These are phyloP conservation scores for Biscogniauxia marginata DNA, from an alignment of 2,329 filamentous ascomycete species.

Conservation along the genomic window DNA sequence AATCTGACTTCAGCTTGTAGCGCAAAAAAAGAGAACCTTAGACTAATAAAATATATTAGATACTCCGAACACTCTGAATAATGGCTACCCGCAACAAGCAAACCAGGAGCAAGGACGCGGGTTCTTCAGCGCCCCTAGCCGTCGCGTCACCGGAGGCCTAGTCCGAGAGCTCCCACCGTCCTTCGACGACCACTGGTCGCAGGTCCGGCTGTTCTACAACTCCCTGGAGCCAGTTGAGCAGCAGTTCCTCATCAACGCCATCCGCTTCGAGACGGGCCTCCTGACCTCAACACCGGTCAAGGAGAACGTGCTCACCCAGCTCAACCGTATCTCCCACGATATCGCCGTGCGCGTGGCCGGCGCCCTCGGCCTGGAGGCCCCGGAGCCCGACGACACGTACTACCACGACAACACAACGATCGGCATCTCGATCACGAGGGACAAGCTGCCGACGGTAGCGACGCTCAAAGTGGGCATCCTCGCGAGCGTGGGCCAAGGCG, in stretches of 20 bases:
- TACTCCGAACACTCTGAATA: constrained; percentile 65
- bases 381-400: constrained; percentile 58
- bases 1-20: neutral
- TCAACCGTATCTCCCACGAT: constrained; percentile 68
- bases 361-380: constrained; percentile 58
- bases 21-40: neutral
- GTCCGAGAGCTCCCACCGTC: constrained; percentile 58
- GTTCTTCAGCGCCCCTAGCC: constrained; percentile 67
- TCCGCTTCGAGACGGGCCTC: constrained; percentile 68
- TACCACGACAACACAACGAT: constrained; percentile 69
- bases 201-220: constrained; percentile 73
- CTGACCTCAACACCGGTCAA: constrained; percentile 57
- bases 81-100: constrained; percentile 62
- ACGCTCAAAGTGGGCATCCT: constrained; percentile 65
- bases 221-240: constrained; percentile 64
- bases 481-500: constrained; percentile 40
- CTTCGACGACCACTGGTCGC: constrained; percentile 71
- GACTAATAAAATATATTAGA: constrained; percentile 38
- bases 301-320: constrained; percentile 64
- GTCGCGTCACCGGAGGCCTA: constrained; percentile 51
- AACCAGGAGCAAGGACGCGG: constrained; percentile 62
- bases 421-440: constrained; percentile 58
- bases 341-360: constrained; percentile 63
- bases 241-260: constrained; percentile 70
- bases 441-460: constrained; percentile 57